These are phyloP conservation scores for Fusarium ramigenum DNA, from an alignment of 2,329 filamentous ascomycete genomes.

Conservation along the genomic window DNA sequence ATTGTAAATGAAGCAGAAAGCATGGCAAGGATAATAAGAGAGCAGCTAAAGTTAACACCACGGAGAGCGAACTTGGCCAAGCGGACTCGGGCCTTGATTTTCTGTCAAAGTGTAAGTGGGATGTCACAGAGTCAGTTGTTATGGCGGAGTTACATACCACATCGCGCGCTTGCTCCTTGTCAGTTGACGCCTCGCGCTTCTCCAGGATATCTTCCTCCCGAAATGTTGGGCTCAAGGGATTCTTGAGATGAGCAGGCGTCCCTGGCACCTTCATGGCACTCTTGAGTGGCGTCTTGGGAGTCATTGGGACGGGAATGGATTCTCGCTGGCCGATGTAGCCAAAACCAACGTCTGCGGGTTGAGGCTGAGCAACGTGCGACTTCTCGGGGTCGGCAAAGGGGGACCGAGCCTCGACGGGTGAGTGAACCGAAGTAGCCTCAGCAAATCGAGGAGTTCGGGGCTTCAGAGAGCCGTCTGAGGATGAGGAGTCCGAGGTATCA, in stretches of 20 bases:
- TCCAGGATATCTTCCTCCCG: slow-evolving; percentile 87
- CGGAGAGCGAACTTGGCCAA: slow-evolving; percentile 96
- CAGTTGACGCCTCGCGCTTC: slow-evolving; percentile 81
- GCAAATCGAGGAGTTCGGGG: slow-evolving; percentile 82
- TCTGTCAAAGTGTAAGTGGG: slow-evolving; percentile 63
- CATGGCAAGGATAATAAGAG: slow-evolving; percentile 92
- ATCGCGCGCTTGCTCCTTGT: slow-evolving; percentile 88
- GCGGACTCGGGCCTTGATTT: slow-evolving; percentile 89
- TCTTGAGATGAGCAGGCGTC: slow-evolving; percentile 77
- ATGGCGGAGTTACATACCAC: slow-evolving; percentile 69
- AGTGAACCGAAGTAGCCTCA: slow-evolving; percentile 82
- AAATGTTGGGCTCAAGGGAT: slow-evolving; percentile 91
- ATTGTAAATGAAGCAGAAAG: slow-evolving; percentile 87
- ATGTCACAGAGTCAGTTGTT: not conserved
- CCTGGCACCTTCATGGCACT: slow-evolving; percentile 90
- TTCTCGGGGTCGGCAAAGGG: slow-evolving; percentile 70
- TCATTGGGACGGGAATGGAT: slow-evolving; percentile 69
- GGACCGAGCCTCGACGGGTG: slow-evolving; percentile 71
- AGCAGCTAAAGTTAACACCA: slow-evolving; percentile 96
- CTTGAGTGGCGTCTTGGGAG: slow-evolving; percentile 83
- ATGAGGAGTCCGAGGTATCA: slow-evolving; percentile 60
- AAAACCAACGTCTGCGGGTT: slow-evolving; percentile 90
- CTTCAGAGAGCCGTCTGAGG: slow-evolving; percentile 68
- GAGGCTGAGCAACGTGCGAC: slow-evolving; percentile 66
- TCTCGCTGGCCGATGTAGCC: slow-evolving; percentile 80